A percentile compares a stretch with the other conserved stretches of the same genome.
Conservation (phyloP, 441 rosid genomes). For the Aleurites moluccanus region DNA sequence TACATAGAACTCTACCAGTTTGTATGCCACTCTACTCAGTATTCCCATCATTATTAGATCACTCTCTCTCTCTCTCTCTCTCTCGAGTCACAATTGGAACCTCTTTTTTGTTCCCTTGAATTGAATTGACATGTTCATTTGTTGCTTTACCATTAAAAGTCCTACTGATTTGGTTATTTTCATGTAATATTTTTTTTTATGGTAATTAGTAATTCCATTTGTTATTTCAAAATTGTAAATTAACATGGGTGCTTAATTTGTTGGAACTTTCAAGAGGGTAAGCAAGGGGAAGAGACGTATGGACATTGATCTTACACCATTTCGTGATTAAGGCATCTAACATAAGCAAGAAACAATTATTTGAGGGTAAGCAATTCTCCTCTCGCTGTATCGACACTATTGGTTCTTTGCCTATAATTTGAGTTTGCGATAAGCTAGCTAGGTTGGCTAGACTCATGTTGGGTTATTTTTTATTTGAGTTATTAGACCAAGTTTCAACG, state of each 20-base stretch:
- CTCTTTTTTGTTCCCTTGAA: background rate
- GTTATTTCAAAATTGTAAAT: slow-evolving; percentile 3
- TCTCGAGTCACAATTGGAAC: background rate
- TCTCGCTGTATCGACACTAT: no score
- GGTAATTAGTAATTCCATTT: background rate
- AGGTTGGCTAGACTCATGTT: background rate
- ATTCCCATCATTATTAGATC: background rate
- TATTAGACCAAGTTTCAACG: background rate
- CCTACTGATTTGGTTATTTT: no score
- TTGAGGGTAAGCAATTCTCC: slow-evolving; percentile 7
- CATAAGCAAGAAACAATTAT: slow-evolving; percentile 3
- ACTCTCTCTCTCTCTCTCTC: background rate
- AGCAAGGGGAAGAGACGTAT: slow-evolving; percentile 71
- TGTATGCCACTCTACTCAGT: background rate
- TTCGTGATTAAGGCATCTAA: slow-evolving; percentile 38
- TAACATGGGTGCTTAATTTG: slow-evolving; percentile 17
- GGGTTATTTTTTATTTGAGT: background rate
- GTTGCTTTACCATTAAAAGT: background rate
- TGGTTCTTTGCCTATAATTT: no score
- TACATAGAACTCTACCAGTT: background rate
- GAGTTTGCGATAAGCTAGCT: background rate
- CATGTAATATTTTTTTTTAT: background rate
- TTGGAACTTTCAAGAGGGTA: slow-evolving; percentile 47
- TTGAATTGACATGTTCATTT: background rate
- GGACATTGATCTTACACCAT: slow-evolving; percentile 79